Percentiles rank a stretch among this genome's conserved stretches.
Conservation (phyloP, 2,329 filamentous ascomycete genomes). For the Stachybotrys elegans region DNA sequence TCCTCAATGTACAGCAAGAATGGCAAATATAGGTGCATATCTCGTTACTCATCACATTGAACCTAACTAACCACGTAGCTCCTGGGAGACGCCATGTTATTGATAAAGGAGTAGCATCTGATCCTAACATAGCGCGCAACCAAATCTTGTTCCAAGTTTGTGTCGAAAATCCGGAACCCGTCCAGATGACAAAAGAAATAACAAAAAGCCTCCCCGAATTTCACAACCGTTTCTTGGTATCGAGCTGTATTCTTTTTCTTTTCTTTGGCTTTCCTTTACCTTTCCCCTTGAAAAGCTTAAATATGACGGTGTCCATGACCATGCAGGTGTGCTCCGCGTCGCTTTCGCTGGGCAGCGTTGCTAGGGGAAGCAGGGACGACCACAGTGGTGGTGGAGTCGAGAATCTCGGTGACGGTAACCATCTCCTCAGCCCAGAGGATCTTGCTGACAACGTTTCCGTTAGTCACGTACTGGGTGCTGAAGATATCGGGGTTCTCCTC, state of each 20-base stretch:
- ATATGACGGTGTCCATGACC: conserved; percentile 29
- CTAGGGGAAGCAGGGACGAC: conserved; percentile 13
- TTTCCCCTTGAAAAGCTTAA: conserved; percentile 8
- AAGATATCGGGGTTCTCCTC: conserved; percentile 31
- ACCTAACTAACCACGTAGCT: conserved; percentile 21
- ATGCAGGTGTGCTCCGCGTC: conserved; percentile 30
- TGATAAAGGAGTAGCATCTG: conserved; percentile 24
- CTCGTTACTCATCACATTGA: conserved; percentile 22
- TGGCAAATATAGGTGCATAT: no score
- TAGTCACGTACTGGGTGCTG: conserved; percentile 50
- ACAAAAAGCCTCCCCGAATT: conserved; percentile 8
- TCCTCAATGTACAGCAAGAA: no score
- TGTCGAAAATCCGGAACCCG: conserved; percentile 28
- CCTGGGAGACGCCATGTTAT: conserved; percentile 26
- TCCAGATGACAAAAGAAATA: conserved; percentile 23
- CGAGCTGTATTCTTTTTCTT: conserved; percentile 7
- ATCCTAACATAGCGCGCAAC: conserved; percentile 24
- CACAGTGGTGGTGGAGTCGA: conserved; percentile 34
- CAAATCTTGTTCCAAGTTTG: conserved; percentile 30
- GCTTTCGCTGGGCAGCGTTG: conserved; percentile 14
- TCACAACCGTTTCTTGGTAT: conserved; percentile 9
- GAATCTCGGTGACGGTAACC: conserved; percentile 45
- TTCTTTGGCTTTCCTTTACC: conserved; percentile 8
- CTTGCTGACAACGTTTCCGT: conserved; percentile 45
- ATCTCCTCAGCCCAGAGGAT: conserved; percentile 52